Evolutionary conservation across 345 rosid genomes (phyloP), one percentile per base, ranked within the genome.

Genomic region (Mercurialis annua): DNA sequence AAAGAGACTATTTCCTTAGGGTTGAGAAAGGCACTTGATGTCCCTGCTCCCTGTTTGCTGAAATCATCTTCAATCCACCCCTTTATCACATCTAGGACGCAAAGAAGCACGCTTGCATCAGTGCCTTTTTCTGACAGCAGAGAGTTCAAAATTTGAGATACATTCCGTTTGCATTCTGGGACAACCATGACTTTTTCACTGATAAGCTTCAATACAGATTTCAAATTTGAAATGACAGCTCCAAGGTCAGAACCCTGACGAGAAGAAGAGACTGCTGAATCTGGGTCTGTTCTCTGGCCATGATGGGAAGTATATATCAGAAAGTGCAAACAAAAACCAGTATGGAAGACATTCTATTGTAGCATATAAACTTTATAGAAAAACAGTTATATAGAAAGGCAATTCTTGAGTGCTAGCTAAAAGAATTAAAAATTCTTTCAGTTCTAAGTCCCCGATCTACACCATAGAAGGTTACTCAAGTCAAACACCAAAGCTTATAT

Each of bases 71-170:
- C 98, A 60, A 89, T 71, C 99, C 99, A 94, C 81, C 90, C 86
- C 77, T 86, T 94, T 68, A 89, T 67, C 67, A 87, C 86, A 79
- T 91, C 98, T 36, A 94, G 80, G 80, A 91, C 85, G 83, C 96
- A 90, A 62, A 91, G 90, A 76, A 94, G 95, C 76, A 94, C 92
- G 63, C 88, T 88, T 55, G 97, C 76, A 82, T 89, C 98, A 30
- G 96, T 91, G 47, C 96, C 93, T 74, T 88, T 94, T 76, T 94
- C 99, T 11, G 96, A 89, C 44, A 94, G 91, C 77, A 91, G 81
- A 44, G 80, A 71, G 80, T 94, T 94, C 78, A 94, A 80, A 43
- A 83, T 81, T 72, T 86, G 98, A 64, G 88, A 84, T 26, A 86
- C 82, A 24, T 85, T 75, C 73, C 92, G 83, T 78, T 94, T 94